These are phyloP conservation scores for Colletotrichum karsti DNA, from an alignment of 2,329 filamentous ascomycete genomes.

Conservation along the genomic window DNA sequence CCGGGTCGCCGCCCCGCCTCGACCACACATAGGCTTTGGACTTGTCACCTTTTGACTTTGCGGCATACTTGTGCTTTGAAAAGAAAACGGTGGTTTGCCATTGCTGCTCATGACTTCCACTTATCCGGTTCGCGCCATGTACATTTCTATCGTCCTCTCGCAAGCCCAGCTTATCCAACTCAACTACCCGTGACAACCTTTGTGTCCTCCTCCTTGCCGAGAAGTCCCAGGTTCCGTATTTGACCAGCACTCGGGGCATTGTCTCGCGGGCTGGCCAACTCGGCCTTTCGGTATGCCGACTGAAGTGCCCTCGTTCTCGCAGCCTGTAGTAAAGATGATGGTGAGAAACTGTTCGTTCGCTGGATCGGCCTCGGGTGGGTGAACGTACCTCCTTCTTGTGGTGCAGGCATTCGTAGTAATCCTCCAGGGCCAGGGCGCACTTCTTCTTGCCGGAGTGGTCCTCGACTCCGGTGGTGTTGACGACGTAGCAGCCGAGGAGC, in stretches of 20 bases:
- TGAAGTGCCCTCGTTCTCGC: constrained; percentile 83
- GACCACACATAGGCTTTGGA: too few species aligned
- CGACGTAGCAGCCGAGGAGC: constrained; percentile 96
- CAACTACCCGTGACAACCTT: constrained; percentile 62
- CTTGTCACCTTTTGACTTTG: neutral
- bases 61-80: neutral
- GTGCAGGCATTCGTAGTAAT: constrained; percentile 99
- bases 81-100: constrained; percentile 17
- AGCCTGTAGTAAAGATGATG: constrained; percentile 60
- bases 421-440: constrained; percentile 85
- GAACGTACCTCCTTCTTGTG: constrained; percentile 93
- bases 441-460: constrained; percentile 86
- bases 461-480: constrained; percentile 80
- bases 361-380: neutral
- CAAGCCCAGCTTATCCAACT: constrained; percentile 5
- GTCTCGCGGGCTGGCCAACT: constrained; percentile 79
- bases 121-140: constrained; percentile 9
- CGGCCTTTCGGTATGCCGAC: constrained; percentile 83
- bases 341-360: constrained; percentile 9
- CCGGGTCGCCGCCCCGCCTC: too few species aligned
- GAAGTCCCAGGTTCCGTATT: constrained; percentile 85
- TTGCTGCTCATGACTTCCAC: constrained; percentile 11
- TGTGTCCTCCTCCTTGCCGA: constrained; percentile 85
- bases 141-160: constrained; percentile 29
- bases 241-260: constrained; percentile 83